Conservation (phyloP, 148 eudicot species). For the Camellia lanceoleosa region DNA sequence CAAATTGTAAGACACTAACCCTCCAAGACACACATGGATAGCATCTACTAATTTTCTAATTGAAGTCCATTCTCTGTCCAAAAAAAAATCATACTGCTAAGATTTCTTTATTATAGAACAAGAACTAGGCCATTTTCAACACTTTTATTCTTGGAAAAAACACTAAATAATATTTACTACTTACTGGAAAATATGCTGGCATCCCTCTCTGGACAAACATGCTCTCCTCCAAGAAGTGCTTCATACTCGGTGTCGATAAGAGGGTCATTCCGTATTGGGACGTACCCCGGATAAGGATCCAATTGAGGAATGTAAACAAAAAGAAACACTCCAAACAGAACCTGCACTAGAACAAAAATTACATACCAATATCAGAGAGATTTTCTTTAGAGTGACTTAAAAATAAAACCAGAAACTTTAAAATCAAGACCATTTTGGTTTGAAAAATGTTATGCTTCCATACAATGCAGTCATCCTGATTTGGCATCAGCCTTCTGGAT, state of each 20-base stretch:
- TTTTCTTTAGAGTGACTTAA: neutral
- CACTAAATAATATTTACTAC: constrained; percentile 11
- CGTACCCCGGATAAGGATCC: constrained; percentile 53
- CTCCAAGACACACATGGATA: neutral
- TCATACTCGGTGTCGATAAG: constrained; percentile 42
- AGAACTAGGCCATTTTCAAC: neutral
- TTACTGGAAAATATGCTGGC: constrained; percentile 59
- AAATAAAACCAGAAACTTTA: neutral
- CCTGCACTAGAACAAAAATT: constrained; percentile 30
- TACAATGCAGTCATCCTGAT: too few relatives aligned
- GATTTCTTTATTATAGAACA: neutral
- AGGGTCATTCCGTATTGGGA: constrained; percentile 39
- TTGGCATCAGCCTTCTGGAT: too few relatives aligned
- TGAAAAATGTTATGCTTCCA: too few relatives aligned
- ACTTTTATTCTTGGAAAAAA: neutral
- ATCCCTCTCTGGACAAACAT: constrained; percentile 60
- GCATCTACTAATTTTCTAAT: neutral
- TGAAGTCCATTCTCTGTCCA: neutral
- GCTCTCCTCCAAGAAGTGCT: constrained; percentile 50
- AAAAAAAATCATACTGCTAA: neutral
- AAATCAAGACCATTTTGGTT: too few relatives aligned
- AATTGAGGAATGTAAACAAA: constrained; percentile 46
- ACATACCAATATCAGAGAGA: neutral
- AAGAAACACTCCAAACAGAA: constrained; percentile 43
- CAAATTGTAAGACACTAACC: too few relatives aligned